Percentiles rank a stretch among this genome's conserved stretches.
Evolutionary conservation across 805 yeast genomes (phyloP).

Genomic region (Starmerella floris): DNA sequence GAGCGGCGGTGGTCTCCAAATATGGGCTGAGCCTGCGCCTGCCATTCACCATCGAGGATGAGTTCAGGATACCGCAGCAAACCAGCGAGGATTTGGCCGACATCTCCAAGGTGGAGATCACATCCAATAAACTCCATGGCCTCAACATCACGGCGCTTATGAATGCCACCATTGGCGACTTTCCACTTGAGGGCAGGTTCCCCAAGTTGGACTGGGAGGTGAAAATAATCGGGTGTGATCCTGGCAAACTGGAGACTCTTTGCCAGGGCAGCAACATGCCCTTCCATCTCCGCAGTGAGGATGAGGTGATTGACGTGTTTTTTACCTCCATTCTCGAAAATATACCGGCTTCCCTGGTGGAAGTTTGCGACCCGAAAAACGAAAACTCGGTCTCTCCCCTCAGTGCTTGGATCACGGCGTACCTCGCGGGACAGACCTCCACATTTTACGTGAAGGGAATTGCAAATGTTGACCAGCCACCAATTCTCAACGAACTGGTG

Average conservation of each 20-base stretch:
- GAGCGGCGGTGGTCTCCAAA: conserved; percentile 7
- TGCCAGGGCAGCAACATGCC: conserved; percentile 16
- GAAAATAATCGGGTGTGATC: conserved; percentile 23
- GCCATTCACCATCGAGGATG: conserved; percentile 5
- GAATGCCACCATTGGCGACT: conserved; percentile 6
- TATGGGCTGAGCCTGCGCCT: conserved; percentile 15
- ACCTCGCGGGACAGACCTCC: conserved; percentile 21
- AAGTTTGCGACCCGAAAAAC: conserved; percentile 17
- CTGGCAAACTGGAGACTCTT: conserved; percentile 7
- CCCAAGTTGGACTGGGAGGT: conserved; percentile 25
- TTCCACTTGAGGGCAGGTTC: conserved; percentile 17
- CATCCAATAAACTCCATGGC: not conserved
- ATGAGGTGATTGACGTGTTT: conserved; percentile 4
- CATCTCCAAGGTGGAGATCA: conserved; percentile 6
- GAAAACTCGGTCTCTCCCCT: conserved; percentile 21
- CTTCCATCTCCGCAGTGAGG: conserved; percentile 4
- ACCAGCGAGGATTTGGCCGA: conserved; percentile 12
- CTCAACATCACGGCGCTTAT: conserved; percentile 10
- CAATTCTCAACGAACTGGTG: conserved; percentile 7
- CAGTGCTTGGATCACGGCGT: conserved; percentile 21
- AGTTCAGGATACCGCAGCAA: conserved; percentile 7
- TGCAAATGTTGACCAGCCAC: conserved; percentile 8
- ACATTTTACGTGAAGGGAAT: conserved; percentile 20
- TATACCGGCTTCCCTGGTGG: conserved; percentile 19
- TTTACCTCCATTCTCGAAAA: conserved; percentile 14